Conservation (phyloP, 805 yeast genomes). For the Candida dendrica region DNA sequence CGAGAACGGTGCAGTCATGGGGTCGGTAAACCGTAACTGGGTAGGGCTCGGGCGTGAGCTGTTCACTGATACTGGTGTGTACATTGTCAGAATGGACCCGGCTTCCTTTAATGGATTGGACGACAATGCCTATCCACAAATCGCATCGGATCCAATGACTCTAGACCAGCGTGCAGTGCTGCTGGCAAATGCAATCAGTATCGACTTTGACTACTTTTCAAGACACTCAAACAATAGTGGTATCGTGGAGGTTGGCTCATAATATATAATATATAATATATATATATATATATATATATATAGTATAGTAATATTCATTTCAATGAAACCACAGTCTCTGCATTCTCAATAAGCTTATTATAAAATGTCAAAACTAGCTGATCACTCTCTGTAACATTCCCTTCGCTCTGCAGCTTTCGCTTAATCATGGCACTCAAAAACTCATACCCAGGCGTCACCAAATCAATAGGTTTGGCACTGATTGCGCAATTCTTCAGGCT, state of each 20-base stretch:
- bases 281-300: too few relatives aligned
- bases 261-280: too few relatives aligned
- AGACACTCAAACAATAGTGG: slow-evolving; percentile 59
- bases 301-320: too few relatives aligned
- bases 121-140: slow-evolving; percentile 39
- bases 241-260: slow-evolving; percentile 9
- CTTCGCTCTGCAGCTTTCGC: slow-evolving; percentile 1
- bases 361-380: slow-evolving; percentile 10
- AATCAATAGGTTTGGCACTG: slow-evolving; percentile 1
- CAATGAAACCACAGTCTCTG: slow-evolving; percentile 5
- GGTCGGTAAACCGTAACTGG: slow-evolving; percentile 87
- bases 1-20: slow-evolving; percentile 51
- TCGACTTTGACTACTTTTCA: slow-evolving; percentile 96
- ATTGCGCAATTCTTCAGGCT: slow-evolving; percentile 1
- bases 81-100: slow-evolving; percentile 78
- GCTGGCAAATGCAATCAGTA: slow-evolving; percentile 81
- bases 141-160: slow-evolving; percentile 41
- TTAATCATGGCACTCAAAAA: slow-evolving; percentile 3
- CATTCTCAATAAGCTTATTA: slow-evolving; percentile 13
- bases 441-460: slow-evolving; percentile 1
- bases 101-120: slow-evolving; percentile 55
- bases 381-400: background rate
- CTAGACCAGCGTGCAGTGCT: slow-evolving; percentile 81
- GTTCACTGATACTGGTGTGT: slow-evolving; percentile 92
- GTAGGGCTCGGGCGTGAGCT: slow-evolving; percentile 90